Evolutionary conservation across 1,139 yeast species (phyloP).

Genomic region (Kodamaea anthophila): DNA sequence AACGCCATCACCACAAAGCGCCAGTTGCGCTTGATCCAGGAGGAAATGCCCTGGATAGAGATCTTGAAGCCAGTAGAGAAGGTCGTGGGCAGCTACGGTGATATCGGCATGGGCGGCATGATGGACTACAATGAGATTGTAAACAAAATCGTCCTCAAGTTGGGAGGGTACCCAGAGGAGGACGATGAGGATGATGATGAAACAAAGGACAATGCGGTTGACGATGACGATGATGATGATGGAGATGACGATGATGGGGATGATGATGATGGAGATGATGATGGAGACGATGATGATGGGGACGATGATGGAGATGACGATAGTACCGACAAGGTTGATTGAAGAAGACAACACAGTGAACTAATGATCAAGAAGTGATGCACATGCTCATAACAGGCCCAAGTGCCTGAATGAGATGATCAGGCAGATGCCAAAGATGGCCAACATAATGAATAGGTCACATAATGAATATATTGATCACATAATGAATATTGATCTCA

Average conservation of each 20-base stretch:
- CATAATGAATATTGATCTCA: too few species aligned
- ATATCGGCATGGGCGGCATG: constrained; percentile 93
- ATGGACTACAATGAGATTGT: constrained; percentile 89
- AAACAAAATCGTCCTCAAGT: constrained; percentile 69
- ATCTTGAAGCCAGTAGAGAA: constrained; percentile 87
- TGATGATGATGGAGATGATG: constrained; percentile 44
- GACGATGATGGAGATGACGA: constrained; percentile 31
- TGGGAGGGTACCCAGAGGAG: constrained; percentile 89
- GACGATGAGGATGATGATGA: constrained; percentile 68
- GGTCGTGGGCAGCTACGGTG: constrained; percentile 89
- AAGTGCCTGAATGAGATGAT: background rate
- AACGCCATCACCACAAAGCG: constrained; percentile 82
- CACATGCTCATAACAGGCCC: background rate
- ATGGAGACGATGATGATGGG: constrained; percentile 24
- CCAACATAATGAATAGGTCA: too few species aligned
- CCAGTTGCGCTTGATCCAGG: constrained; percentile 67
- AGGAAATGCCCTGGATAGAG: constrained; percentile 90
- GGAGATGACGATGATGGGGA: constrained; percentile 38
- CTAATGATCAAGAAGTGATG: background rate
- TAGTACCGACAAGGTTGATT: too few species aligned
- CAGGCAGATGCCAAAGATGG: too few species aligned
- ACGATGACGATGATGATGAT: constrained; percentile 36
- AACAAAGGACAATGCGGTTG: constrained; percentile 14
- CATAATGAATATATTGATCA: too few species aligned
- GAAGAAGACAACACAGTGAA: too few species aligned